Evolutionary conservation across 148 eudicot genomes (phyloP).

Genomic region (Amaranthus hypochondriacus): DNA sequence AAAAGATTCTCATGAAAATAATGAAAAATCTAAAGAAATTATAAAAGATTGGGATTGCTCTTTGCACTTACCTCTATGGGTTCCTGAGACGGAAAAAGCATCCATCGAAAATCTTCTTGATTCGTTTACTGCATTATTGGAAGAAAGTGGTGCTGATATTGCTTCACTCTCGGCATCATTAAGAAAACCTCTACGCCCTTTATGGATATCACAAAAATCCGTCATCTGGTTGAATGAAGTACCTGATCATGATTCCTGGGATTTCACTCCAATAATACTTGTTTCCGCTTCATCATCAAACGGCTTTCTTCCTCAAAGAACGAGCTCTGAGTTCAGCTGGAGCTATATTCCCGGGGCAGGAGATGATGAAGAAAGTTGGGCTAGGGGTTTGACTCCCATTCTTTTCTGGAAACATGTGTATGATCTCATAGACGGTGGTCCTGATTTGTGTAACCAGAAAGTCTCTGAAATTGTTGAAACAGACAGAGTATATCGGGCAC

Average conservation of each 20-base stretch:
- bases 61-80: constrained; percentile 93
- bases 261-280: constrained; percentile 84
- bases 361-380: constrained; percentile 99
- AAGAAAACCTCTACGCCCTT: constrained; percentile 80
- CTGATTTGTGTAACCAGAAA: constrained; percentile 77
- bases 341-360: constrained; percentile 96
- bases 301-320: constrained; percentile 45
- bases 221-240: constrained; percentile 96
- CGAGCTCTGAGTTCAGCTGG: constrained; percentile 88
- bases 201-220: constrained; percentile 87
- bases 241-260: constrained; percentile 88
- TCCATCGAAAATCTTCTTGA: constrained; percentile 65
- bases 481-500: constrained; percentile 73
- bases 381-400: constrained; percentile 71
- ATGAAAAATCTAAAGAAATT: constrained; percentile 20
- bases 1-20: constrained; percentile 13
- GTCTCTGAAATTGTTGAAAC: constrained; percentile 82
- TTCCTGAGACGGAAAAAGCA: constrained; percentile 62
- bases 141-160: constrained; percentile 90
- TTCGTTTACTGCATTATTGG: constrained; percentile 54
- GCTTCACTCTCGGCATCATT: constrained; percentile 51
- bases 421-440: constrained; percentile 71
- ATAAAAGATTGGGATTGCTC: constrained; percentile 67
- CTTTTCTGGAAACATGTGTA: constrained; percentile 83
- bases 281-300: constrained; percentile 70